Evolutionary conservation across 345 rosid genomes (phyloP), one percentile per base, ranked within the genome.

Genomic region (Ceriops tagal): DNA sequence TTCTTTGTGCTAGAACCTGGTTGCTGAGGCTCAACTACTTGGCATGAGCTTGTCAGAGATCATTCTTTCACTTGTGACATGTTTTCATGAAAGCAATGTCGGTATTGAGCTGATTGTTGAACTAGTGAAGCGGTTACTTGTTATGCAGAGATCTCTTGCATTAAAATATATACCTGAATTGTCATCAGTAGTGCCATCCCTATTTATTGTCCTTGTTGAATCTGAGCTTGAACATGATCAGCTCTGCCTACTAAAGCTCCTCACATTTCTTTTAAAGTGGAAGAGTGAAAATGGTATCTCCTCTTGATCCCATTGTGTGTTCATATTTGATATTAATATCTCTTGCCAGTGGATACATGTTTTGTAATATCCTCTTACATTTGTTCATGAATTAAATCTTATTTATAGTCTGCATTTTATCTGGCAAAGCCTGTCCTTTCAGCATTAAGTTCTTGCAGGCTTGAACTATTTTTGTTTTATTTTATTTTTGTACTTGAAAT

Each of bases 171-270:
- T 70, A 53, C 83, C 60, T 53, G 89, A 85, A 73, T 65, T 88
- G 46, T 84, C 87, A 24, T 72, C 91, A 65, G 79, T 75, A 65
- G 63, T 81, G 47, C 80, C 84, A 60, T 91, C 91, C 60, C 76
- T 91, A 64, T 75, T 85, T 78, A 47, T 68, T 73, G 70, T 83
- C 72, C 90, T 93, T 67, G 65, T 80, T 64, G 83, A 84, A 52
- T 86, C 91, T 22, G 93, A 74, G 67, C 86, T 91, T 37, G 98
- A 93, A 77, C 96, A 91, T 8, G 96, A 93, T 57, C 93, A 89
- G 69, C 81, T 93, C 61, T 81, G 88, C 70, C 59, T 88, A 68
- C 57, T 93, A 74, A 89, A 84, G 57, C 77, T 93, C 64, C 76
- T 91, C 71, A 79, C 80, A 71, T 84, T 85, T 70, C 80, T 93